Evolutionary conservation across 2,329 filamentous ascomycete species (phyloP).

Genomic region (Sporothrix variecibatus): DNA sequence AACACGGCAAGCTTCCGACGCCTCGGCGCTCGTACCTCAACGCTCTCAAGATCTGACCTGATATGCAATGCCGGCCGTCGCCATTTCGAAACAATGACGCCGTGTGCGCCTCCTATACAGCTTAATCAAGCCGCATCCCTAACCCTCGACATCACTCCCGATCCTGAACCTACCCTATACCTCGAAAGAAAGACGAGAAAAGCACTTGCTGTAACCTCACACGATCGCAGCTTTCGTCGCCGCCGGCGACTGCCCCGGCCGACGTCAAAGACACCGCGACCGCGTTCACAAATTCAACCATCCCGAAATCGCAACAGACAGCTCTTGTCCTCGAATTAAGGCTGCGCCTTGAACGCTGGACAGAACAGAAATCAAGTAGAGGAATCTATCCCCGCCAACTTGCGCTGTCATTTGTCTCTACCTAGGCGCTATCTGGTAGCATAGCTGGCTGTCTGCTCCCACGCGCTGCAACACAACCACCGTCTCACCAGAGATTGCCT

Average conservation of each 20-base stretch:
- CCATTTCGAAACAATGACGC: constrained; percentile 48
- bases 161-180: background rate
- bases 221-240: constrained; percentile 28
- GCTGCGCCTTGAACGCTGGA: constrained; percentile 1
- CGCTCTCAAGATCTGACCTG: background rate
- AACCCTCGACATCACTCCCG: constrained; percentile 18
- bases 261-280: constrained; percentile 24
- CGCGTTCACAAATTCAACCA: background rate
- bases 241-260: constrained; percentile 25
- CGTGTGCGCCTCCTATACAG: constrained; percentile 42
- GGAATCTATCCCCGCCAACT: background rate
- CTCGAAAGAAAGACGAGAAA: constrained; percentile 7
- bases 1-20: background rate
- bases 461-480: background rate
- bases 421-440: background rate
- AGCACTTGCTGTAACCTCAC: constrained; percentile 26
- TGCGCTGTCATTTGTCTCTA: background rate
- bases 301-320: background rate
- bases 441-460: background rate
- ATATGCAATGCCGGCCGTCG: constrained; percentile 39
- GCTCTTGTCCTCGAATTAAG: background rate
- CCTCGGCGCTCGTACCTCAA: background rate
- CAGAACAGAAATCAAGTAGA: background rate
- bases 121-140: constrained; percentile 33
- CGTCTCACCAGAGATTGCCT: background rate